Conservation (phyloP, 768 basidiomycete species). For the Megacollybia marginata region DNA sequence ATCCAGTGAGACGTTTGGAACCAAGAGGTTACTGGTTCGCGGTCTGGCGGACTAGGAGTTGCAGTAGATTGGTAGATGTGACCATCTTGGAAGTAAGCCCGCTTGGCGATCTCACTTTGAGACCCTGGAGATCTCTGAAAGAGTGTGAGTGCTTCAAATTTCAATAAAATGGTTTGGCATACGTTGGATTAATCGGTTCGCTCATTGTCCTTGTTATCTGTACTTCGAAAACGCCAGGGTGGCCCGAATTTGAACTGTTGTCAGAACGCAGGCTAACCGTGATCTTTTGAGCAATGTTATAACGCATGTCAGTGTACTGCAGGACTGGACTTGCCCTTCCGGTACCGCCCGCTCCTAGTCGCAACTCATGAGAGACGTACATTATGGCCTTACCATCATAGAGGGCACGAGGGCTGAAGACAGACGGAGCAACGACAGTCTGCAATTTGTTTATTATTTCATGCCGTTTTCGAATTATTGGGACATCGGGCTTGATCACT, state of each 20-base stretch:
- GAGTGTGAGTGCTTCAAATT: not conserved
- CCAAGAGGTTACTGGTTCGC: conserved; percentile 19
- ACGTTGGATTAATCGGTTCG: not conserved
- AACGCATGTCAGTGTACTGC: too few species aligned
- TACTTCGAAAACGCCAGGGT: not conserved
- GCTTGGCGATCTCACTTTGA: not conserved
- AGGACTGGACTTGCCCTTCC: too few species aligned
- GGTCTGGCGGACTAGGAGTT: conserved; percentile 26
- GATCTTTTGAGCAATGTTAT: not conserved
- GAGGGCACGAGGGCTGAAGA: not conserved
- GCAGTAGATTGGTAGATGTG: conserved; percentile 23
- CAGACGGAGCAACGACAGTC: conserved; percentile 1
- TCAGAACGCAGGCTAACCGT: not conserved
- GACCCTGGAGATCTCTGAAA: not conserved
- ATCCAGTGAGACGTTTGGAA: not conserved
- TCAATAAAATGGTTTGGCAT: too few species aligned
- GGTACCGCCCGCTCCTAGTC: too few species aligned
- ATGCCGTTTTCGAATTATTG: not conserved
- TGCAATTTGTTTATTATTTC: conserved; percentile 2
- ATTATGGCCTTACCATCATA: not conserved
- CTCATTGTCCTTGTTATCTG: not conserved
- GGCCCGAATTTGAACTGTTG: not conserved
- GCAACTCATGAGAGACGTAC: not conserved
- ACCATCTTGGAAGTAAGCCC: conserved; percentile 13
- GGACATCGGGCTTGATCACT: conserved; percentile 10